Percentiles rank a stretch among this genome's conserved stretches.
Evolutionary conservation across 2,329 filamentous ascomycete species (phyloP).

Genomic region (Cladobotryum protrusum): DNA sequence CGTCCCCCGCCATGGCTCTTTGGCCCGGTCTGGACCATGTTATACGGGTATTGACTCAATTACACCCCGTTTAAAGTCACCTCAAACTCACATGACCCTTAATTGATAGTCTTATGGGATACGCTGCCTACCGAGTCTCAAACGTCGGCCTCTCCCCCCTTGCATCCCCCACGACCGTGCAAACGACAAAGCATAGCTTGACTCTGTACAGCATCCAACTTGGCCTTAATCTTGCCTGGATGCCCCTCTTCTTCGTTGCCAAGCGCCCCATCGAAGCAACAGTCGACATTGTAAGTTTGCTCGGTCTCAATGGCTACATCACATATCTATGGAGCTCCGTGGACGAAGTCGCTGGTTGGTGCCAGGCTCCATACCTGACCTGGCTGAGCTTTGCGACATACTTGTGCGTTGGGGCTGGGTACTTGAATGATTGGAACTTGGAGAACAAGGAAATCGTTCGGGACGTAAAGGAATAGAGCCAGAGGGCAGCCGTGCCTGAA

Average conservation of each 20-base stretch:
- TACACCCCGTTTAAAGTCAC: neutral
- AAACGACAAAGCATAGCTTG: constrained; percentile 59
- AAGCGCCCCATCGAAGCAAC: constrained; percentile 69
- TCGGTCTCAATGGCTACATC: constrained; percentile 67
- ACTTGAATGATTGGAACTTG: constrained; percentile 64
- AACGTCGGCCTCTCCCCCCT: constrained; percentile 54
- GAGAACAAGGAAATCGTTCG: constrained; percentile 23
- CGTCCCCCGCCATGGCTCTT: constrained; percentile 57
- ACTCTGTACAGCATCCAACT: constrained; percentile 84
- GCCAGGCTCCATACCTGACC: constrained; percentile 72
- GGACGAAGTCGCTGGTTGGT: constrained; percentile 66
- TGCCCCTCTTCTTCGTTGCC: constrained; percentile 84
- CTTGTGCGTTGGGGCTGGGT: constrained; percentile 62
- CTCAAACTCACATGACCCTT: neutral
- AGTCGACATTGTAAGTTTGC: constrained; percentile 65
- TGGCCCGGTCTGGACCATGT: constrained; percentile 58
- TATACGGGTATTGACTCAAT: constrained; percentile 46
- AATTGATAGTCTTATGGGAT: constrained; percentile 64
- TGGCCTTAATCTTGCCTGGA: constrained; percentile 80
- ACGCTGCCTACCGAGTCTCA: constrained; percentile 75
- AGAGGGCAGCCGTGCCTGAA: neutral
- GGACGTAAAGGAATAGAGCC: constrained; percentile 16
- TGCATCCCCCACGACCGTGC: constrained; percentile 46
- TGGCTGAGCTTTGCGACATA: constrained; percentile 90
- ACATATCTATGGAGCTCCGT: constrained; percentile 70